Conservation (phyloP, 192 early-diverging fungal species). For the Mortierella claussenii region DNA sequence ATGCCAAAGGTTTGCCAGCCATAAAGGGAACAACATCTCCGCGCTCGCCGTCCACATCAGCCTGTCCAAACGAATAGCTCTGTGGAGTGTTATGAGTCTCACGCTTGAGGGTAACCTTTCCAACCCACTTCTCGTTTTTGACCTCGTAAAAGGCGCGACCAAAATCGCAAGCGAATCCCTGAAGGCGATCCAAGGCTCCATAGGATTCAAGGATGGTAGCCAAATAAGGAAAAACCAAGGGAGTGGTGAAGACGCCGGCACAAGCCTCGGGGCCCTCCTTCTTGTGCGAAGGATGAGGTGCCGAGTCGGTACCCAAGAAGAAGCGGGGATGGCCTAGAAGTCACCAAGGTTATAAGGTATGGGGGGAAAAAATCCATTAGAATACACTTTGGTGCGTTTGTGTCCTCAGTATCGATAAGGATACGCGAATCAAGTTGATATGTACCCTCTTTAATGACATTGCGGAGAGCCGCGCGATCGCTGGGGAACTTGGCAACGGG, state of each 20-base stretch:
- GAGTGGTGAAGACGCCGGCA: slow-evolving; percentile 95
- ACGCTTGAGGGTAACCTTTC: slow-evolving; percentile 57
- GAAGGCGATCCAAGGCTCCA: slow-evolving; percentile 83
- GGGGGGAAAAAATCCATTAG: no score
- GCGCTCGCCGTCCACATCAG: slow-evolving; percentile 55
- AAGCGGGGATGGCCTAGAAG: slow-evolving; percentile 88
- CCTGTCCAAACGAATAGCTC: slow-evolving; percentile 58
- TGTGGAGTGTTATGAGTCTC: slow-evolving; percentile 61
- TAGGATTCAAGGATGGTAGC: slow-evolving; percentile 90
- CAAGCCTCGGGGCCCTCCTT: slow-evolving; percentile 87
- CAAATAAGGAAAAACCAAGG: slow-evolving; percentile 85
- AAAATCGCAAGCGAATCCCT: slow-evolving; percentile 85
- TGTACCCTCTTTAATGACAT: slow-evolving; percentile 77
- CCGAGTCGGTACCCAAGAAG: slow-evolving; percentile 97
- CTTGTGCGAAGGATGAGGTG: slow-evolving; percentile 87
- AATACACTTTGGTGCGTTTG: no score
- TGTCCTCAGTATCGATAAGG: no score
- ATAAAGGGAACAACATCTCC: slow-evolving; percentile 86
- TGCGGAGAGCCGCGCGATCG: slow-evolving; percentile 89
- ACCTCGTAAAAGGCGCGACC: slow-evolving; percentile 90
- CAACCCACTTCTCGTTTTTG: slow-evolving; percentile 58
- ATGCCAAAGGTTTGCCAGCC: slow-evolving; percentile 74
- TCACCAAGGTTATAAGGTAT: no score
- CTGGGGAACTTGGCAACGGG: slow-evolving; percentile 96
- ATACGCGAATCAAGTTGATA: no score